These are phyloP conservation scores for Melaleuca alternifolia DNA, from an alignment of 345 rosid species.

Conservation along the genomic window DNA sequence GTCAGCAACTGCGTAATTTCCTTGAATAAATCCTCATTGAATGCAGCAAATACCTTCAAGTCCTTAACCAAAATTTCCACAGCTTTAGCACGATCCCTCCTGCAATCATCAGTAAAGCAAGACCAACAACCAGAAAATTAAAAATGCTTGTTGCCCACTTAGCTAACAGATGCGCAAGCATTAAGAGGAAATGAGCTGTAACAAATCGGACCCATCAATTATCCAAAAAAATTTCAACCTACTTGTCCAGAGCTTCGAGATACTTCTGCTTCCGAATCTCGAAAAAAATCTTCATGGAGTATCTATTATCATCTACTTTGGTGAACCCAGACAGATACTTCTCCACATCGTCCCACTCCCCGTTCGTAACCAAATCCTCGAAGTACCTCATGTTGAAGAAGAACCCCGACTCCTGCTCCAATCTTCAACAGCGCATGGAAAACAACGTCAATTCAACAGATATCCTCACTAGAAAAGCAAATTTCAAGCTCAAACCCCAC, in stretches of 20 bases:
- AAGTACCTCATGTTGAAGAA: conserved; percentile 76
- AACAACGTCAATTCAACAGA: not conserved
- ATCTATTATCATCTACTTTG: conserved; percentile 67
- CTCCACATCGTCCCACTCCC: conserved; percentile 91
- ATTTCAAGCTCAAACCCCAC: not conserved
- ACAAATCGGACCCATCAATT: not conserved
- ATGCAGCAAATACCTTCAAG: conserved; percentile 70
- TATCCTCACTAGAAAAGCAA: not conserved
- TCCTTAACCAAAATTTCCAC: conserved; percentile 84
- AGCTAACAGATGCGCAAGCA: not conserved
- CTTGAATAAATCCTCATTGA: conserved; percentile 76
- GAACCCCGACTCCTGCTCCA: conserved; percentile 90
- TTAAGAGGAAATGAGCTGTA: not conserved
- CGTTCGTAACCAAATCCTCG: conserved; percentile 83
- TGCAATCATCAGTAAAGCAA: conserved; percentile 8
- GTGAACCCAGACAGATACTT: conserved; percentile 79
- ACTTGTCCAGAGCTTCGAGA: conserved; percentile 87
- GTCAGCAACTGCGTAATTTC: conserved; percentile 78
- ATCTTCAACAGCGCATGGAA: conserved; percentile 16
- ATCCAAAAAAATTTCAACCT: conserved; percentile 3
- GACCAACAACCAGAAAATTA: not conserved
- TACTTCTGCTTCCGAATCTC: conserved; percentile 92
- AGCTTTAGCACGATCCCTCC: conserved; percentile 75
- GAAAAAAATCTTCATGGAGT: conserved; percentile 89
- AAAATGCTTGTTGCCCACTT: not conserved